Evolutionary conservation across 768 basidiomycete genomes (phyloP), one percentile per base, ranked within the genome.

Genomic region (Phlebiopsis flavidoalba): DNA sequence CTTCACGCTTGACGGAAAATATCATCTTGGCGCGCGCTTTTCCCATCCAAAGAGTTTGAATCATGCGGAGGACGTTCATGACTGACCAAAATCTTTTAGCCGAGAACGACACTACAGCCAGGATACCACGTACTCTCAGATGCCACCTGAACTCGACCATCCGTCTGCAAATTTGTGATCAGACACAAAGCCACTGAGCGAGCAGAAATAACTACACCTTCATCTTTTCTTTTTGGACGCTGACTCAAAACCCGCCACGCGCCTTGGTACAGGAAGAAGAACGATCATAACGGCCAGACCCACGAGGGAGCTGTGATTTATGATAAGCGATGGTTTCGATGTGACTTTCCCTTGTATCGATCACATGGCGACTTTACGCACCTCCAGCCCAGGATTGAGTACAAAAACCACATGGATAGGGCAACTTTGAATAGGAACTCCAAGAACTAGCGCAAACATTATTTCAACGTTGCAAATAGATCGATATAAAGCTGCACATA

Each of bases 1-100:
- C 79, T 48, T 85, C 80, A 62, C 89, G 79, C 64, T 82, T 82
- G 24, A 76, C 77, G 19, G 77, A 72, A 48, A 91, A 74, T 53
- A 76, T 75, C n/a, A 77, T 68, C 24, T 80, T 73, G 68, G 86
- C 79, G 57, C 81, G 78, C 26, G 26, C 26, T 17, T 37, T 35
- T 59, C 78, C 76, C 76, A 69, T 72, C 11, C 71, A 73, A 47
- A 79, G 80, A 62, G 79, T 71, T 67, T 80, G 81, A 70, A 80
- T 72, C 75, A 81, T 79, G 26, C 79, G 75, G 14, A 80, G 66
- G 35, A 74, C 70, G 45, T 61, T 69, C 61, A 77, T 64, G 40
- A 54, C 61, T 62, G 21, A 24, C 14, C 3, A 31, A 1, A 15
- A 51, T 12, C 12, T 31, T 43, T 19, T 4, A 35, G 26, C 3